Base-by-base conservation (phyloP, 805 yeast species). In the Yarrowia deformans region DNA sequence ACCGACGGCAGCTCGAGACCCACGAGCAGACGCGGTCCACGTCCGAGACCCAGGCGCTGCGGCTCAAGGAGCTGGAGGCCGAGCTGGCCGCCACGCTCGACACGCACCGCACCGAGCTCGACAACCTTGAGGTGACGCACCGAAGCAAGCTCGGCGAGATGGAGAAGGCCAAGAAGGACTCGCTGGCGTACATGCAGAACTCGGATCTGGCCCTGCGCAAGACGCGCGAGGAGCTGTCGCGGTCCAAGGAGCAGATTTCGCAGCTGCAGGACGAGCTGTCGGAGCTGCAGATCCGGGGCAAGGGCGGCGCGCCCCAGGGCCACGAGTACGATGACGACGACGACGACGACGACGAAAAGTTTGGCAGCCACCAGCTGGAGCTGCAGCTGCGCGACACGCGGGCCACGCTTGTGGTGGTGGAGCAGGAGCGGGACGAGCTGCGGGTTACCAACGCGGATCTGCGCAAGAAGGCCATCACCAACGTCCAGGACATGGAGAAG, bases 351-450 rank as follows among this genome's bases (percentile, higher is more conserved):
- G 78, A 72, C 12, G 78, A 72, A n/a, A 79, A 69, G 48, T 48
- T 42, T 46, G 55, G 23, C 16, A 66, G 70, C 23, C 76, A 90
- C 56, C 92, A 89, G 72, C 90, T 84, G 74, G 90, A 87, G 71
- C 83, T 91, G 81, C 90, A 88, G 78, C 84, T 92, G 54, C 87
- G 90, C 73, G 97, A 92, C 73, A 80, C 92, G 73, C 90, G 91
- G 74, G 97, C 97, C 4, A 97, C 91, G 76, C 81, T 92, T 72
- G 89, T 85, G 74, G 90, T 92, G 69, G 84, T 89, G 72, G 88
- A 87, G 74, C 94, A 91, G 78, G 97, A 92, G 78, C 84, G 96
- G 72, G 95, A 92, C 75, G 90, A 88, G 73, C 81, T 90, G 77
- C 75, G 80, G 32, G 72, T 74, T 16, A 72, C 70, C 49, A 70